Evolutionary conservation across 768 basidiomycete genomes (phyloP), one percentile per base, ranked within the genome.

Genomic region (Rhizopogon sp.): DNA sequence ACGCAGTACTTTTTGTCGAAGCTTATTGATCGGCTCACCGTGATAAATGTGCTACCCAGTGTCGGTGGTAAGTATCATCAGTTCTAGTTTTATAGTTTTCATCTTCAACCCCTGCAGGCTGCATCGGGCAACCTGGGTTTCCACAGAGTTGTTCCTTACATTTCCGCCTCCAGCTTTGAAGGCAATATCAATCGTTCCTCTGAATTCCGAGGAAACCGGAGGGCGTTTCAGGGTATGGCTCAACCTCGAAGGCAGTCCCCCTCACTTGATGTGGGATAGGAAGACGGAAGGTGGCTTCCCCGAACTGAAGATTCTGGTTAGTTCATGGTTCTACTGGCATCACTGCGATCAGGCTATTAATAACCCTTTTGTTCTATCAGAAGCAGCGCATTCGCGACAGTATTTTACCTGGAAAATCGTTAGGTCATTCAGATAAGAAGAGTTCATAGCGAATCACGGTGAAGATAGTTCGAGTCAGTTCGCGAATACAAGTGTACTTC

Each of bases 141-240:
- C 91, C 58, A 97, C 94, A 0, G 95, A 97, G 62, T 78, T 98
- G 14, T 81, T 94, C 61, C 71, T 96, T 37, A 97, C 95, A 1
- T 98, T 98, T 69, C 88, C 93, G 10, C 82, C 90, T 28, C 93
- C 93, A 0, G 65, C 72, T 1, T 71, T 97, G 53, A 76, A 75
- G 44, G 77, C 79, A 43, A 83, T 95, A 52, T 80, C 84, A 10
- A 72, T 96, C 43, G 68, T 90, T 17, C 93, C 95, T 17, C 75
- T 85, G 52, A 89, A 84, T 62, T 66, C 82, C 17, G 87, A 90
- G 16, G 93, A 95, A 55, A 89, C 93, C 14, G 87, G 85, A 22
- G 95, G 95, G 41, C 79, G 93, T 43, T 98, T 98, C 70, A 83
- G 95, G 17, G 84, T 97, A 22, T 98, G 95, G 95, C 70, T 97